Base-by-base conservation (phyloP, 345 rosid species). In the Geranium rotundifolium region DNA sequence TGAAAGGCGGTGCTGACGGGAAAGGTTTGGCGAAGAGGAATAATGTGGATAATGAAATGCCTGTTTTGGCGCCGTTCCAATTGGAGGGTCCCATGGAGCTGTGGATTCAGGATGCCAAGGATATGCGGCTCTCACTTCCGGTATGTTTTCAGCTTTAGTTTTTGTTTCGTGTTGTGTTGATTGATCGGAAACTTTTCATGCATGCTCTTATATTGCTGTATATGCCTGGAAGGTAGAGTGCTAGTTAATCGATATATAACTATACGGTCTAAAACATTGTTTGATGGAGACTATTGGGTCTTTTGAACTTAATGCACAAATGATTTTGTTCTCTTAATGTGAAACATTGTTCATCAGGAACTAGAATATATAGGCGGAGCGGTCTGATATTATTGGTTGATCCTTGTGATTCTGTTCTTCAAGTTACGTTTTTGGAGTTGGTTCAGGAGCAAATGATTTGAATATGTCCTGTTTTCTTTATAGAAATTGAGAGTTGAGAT, bases 11-110 rank as follows among this genome's bases (percentile, higher is more conserved):
- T 16, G 41, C 41, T 4, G 69, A 65, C 4, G 75, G 69, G 20
- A 82, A 80, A 14, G 79, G 72, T 60, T 65, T 93, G 67, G 79
- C 81, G 54, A 82, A 82, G 73, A 64, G 66, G 64, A 49, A 54
- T 23, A 76, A 72, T 31, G 54, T 62, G 61, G 84, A 65, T 46
- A 54, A 77, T 18, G 79, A 62, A 6, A 67, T 83, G 60, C 95
- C 93, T 52, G 89, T 87, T 69, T 72, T 92, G 61, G 89, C 91
- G 63, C 96, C 96, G 9, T 92, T 92, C 62, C 98, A 89, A 80
- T 84, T 92, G 63, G 91, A 95, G 57, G 98, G 96, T 18, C 98
- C 98, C 3, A 86, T 93, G 91, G 97, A 90, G 75, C 67, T 93
- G 59, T 93, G 97, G 99, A 85, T 93, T 66, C 97, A 86, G 70